Evolutionary conservation across 805 yeast species (phyloP).

Genomic region (Candida piceae): DNA sequence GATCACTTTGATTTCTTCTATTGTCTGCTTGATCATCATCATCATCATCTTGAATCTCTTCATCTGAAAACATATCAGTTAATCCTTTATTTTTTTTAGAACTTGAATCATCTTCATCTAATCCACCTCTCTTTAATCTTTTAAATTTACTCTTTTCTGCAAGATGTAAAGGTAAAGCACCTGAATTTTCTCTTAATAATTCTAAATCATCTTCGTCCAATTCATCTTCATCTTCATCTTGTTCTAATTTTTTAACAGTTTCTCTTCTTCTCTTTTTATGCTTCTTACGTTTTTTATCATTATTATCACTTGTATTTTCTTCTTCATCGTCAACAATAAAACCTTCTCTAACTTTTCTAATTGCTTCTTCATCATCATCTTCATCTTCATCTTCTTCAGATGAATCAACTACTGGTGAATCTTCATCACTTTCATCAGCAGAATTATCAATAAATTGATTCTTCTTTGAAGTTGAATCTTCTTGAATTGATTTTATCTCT

Average conservation of each 20-base stretch:
- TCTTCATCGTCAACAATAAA: constrained; percentile 92
- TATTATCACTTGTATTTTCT: constrained; percentile 30
- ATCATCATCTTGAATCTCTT: constrained; percentile 32
- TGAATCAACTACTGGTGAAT: constrained; percentile 48
- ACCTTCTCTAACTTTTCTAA: constrained; percentile 78
- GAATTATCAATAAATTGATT: constrained; percentile 20
- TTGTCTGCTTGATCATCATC: constrained; percentile 15
- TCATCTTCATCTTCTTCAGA: constrained; percentile 86
- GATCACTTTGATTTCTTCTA: constrained; percentile 20
- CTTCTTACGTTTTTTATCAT: constrained; percentile 27
- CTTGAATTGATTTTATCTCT: background rate
- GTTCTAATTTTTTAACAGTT: constrained; percentile 19
- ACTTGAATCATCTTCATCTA: constrained; percentile 27
- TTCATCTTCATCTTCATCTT: constrained; percentile 46
- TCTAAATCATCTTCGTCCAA: constrained; percentile 96
- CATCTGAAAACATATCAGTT: constrained; percentile 69
- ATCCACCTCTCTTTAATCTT: constrained; percentile 74
- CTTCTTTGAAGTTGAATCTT: no score
- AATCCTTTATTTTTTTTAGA: constrained; percentile 36
- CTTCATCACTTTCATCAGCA: constrained; percentile 28
- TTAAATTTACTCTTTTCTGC: constrained; percentile 53
- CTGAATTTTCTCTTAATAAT: constrained; percentile 83
- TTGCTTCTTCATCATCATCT: constrained; percentile 88
- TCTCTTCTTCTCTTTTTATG: constrained; percentile 35
- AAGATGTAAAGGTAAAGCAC: constrained; percentile 47